A percentile compares a stretch with the other conserved stretches of the same genome.
phyloP scores from a whole-genome alignment of 2,329 filamentous ascomycete genomes.

The Fusarium sp. region DNA sequence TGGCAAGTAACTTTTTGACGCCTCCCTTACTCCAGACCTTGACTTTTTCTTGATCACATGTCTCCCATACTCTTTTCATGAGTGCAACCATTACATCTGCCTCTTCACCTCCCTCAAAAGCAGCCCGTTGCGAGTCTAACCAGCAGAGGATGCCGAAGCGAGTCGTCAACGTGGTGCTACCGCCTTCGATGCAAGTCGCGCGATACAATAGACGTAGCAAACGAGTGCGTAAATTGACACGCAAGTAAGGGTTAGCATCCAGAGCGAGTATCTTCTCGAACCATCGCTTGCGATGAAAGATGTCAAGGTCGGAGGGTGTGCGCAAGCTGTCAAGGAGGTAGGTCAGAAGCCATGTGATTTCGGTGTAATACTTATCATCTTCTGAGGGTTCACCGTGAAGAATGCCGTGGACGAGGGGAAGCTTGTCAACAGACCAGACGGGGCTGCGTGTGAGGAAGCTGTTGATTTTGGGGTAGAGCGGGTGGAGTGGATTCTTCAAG shows the following conservation, averaged over 20 bases:
- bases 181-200: conserved; percentile 73
- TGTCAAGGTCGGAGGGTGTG: conserved; percentile 66
- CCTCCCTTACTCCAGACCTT: conserved; percentile 71
- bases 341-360: conserved; percentile 78
- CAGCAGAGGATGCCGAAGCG: conserved; percentile 79
- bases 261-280: conserved; percentile 81
- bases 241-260: conserved; percentile 73
- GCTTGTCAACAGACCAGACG: conserved; percentile 77
- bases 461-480: conserved; percentile 88
- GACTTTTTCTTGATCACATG: conserved; percentile 74
- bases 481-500: conserved; percentile 79
- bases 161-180: conserved; percentile 83
- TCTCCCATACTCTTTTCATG: conserved; percentile 68
- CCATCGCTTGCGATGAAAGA: conserved; percentile 70
- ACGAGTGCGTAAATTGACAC: conserved; percentile 67
- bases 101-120: conserved; percentile 55
- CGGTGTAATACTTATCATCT: conserved; percentile 77
- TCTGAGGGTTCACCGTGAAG: conserved; percentile 73
- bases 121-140: conserved; percentile 71
- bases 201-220: conserved; percentile 72
- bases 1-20: conserved; percentile 45
- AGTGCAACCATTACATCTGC: conserved; percentile 63
- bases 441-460: conserved; percentile 82
- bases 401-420: conserved; percentile 75
- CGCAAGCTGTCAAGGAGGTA: conserved; percentile 76